Base-by-base conservation (phyloP, 2,329 filamentous ascomycete genomes). In the Triangularia setosa region DNA sequence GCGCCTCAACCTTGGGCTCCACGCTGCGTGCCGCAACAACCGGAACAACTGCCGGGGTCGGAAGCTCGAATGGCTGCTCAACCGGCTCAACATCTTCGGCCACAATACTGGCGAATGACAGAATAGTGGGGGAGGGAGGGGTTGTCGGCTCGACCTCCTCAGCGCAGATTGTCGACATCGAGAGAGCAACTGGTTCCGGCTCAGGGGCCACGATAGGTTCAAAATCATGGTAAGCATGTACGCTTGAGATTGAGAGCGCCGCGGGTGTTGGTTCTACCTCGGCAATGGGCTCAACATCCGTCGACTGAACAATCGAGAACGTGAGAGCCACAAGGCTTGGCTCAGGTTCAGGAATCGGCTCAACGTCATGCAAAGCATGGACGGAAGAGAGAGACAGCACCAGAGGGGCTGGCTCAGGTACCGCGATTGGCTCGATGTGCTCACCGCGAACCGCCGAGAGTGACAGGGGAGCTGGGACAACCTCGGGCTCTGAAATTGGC, bases 21-120 rank as follows among this genome's bases (percentile, higher is more conserved):
- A 58, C 58, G 12, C 58, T 60, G 58, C 14, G 35, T 55, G 63
- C 60, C 66, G 56, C 52, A 74, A 72, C 23, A 68, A 64, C 27
- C 14, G 63, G 63, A 14, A 62, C 60, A 30, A 27, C 57, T 28
- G 75, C 60, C 2, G 40, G 40, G 18, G 40, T 18, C 11, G 40
- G n/a, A 9, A 48, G 40, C n/a, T 48, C 40, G 6, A 48, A 21
- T 21, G 40, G 40, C n/a, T 48, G 73, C 58, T 72, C 72, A n/a
- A 65, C 53, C 16, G 69, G 69, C 61, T 78, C 74, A 44, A 81
- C 71, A 33, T 79, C 69, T 65, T 80, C 75, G 9, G 70, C 64
- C 2, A 65, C 63, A 53, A 78, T 74, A 54, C 66, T 61, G 27
- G 73, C 78, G 44, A 78, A 71, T 9, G 71, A 73, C 55, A 81